Conservation (phyloP, 2,329 filamentous ascomycete species). For the Aurifilum marmelostoma region DNA sequence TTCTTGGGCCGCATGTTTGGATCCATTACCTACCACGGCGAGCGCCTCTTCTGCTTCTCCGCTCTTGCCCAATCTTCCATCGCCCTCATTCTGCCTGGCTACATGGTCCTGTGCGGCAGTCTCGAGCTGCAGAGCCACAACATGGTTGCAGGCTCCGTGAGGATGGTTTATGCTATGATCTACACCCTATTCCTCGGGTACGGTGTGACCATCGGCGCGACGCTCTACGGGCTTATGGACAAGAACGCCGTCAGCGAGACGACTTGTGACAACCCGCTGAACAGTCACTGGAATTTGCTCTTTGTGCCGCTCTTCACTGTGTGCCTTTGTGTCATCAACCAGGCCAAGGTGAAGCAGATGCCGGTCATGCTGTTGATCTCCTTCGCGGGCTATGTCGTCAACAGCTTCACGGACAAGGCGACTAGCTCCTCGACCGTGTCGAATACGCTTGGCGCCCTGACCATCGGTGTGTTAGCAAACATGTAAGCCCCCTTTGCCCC, state of each 20-base stretch:
- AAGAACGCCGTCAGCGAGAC: slow-evolving; percentile 52
- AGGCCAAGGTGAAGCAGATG: slow-evolving; percentile 77
- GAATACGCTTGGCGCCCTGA: slow-evolving; percentile 76
- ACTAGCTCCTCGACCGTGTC: slow-evolving; percentile 72
- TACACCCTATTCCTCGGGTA: slow-evolving; percentile 75
- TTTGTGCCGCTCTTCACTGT: slow-evolving; percentile 72
- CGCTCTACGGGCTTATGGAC: slow-evolving; percentile 66
- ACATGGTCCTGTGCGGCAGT: slow-evolving; percentile 61
- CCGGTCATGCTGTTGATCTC: slow-evolving; percentile 78
- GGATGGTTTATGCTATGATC: slow-evolving; percentile 75
- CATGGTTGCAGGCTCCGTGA: slow-evolving; percentile 71
- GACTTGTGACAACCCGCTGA: slow-evolving; percentile 47
- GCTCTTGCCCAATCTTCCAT: slow-evolving; percentile 74
- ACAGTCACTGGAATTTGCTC: slow-evolving; percentile 53
- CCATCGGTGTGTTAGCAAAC: slow-evolving; percentile 78
- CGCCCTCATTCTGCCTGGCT: slow-evolving; percentile 73
- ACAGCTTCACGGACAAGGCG: slow-evolving; percentile 72
- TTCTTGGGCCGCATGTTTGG: slow-evolving; percentile 72
- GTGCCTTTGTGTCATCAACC: slow-evolving; percentile 64
- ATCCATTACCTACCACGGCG: slow-evolving; percentile 58
- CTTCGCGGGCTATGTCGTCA: slow-evolving; percentile 73
- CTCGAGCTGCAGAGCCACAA: slow-evolving; percentile 72
- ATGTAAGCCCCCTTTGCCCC: slow-evolving; percentile 43
- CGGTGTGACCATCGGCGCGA: slow-evolving; percentile 69
- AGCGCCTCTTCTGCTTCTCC: slow-evolving; percentile 68